Conservation (phyloP, 106 monocot species). For the Dendrobium nobile region DNA sequence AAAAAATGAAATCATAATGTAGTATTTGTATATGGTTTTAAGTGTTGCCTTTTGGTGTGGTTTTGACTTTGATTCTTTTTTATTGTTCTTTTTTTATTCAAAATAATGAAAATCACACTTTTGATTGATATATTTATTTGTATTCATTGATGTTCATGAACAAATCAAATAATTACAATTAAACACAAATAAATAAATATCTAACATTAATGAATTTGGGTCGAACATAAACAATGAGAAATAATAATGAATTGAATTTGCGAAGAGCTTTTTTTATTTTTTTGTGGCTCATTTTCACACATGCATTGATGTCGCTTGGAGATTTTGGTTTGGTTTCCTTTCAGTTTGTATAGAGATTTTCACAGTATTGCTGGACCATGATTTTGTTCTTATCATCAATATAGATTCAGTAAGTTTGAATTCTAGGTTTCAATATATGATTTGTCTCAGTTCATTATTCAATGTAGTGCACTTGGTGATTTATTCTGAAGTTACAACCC, state of each 20-base stretch:
- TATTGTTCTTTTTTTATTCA: neutral
- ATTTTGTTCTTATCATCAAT: neutral
- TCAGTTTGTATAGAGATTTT: no score
- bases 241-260: neutral
- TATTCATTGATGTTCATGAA: neutral
- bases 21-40: neutral
- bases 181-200: neutral
- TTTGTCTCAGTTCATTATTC: neutral
- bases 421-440: neutral
- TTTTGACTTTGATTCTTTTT: neutral
- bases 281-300: neutral
- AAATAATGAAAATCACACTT: neutral
- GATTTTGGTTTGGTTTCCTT: neutral
- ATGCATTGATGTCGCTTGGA: neutral
- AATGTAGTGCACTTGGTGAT: neutral
- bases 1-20: neutral
- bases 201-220: neutral
- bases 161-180: neutral
- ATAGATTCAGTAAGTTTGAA: neutral
- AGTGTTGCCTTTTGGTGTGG: neutral
- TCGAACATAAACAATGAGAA: neutral
- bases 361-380: no score
- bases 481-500: neutral
- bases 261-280: neutral
- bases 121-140: neutral